Evolutionary conservation across 768 basidiomycete species (phyloP).

Genomic region (Ramaria rubella): DNA sequence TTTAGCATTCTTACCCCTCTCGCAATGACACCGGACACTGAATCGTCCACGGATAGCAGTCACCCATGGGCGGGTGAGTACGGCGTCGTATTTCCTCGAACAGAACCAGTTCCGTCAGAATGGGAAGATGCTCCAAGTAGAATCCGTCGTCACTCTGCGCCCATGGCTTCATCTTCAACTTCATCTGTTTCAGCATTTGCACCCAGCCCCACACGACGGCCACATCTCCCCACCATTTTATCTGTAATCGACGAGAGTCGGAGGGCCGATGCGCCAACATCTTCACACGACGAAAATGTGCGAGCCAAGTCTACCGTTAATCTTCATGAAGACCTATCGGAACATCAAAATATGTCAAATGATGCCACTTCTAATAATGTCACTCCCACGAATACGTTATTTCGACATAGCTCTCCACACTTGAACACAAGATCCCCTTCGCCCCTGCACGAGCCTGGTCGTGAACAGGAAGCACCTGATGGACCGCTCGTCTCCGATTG

Average conservation of each 20-base stretch:
- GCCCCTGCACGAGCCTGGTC: neutral
- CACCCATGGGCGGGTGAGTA: neutral
- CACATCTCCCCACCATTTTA: slow-evolving; percentile 68
- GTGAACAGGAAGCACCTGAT: neutral
- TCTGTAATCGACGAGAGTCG: slow-evolving; percentile 61
- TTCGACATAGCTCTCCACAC: neutral
- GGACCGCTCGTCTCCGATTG: neutral
- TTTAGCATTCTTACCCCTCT: slow-evolving; percentile 89
- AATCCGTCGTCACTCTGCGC: slow-evolving; percentile 7
- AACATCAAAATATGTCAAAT: neutral
- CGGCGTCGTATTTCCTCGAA: neutral
- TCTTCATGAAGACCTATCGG: neutral
- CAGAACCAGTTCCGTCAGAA: neutral
- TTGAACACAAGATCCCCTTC: neutral
- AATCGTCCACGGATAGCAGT: neutral
- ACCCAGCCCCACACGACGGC: slow-evolving; percentile 28
- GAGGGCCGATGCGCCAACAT: slow-evolving; percentile 18
- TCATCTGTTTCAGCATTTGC: slow-evolving; percentile 49
- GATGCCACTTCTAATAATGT: neutral
- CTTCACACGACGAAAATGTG: slow-evolving; percentile 9
- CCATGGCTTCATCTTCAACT: slow-evolving; percentile 35
- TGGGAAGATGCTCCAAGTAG: slow-evolving; percentile 4
- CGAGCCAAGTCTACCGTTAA: neutral
- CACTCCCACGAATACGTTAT: neutral
- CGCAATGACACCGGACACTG: slow-evolving; percentile 37